Evolutionary conservation across 2,329 filamentous ascomycete genomes (phyloP), one percentile per base, ranked within the genome.

Genomic region (Penicillium hesseltinei): DNA sequence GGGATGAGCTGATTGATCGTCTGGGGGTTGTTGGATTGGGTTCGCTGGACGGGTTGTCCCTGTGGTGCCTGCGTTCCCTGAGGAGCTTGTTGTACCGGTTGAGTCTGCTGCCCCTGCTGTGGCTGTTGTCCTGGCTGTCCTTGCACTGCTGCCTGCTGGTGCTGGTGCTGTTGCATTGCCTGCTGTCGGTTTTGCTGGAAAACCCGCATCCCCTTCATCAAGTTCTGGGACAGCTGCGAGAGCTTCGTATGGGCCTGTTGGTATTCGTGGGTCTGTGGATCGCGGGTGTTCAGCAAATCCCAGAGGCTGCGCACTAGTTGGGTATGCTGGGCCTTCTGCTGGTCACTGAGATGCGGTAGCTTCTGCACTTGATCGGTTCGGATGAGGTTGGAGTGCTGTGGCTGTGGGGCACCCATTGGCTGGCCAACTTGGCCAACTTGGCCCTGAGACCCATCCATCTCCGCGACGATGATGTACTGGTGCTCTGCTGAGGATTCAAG

Each of bases 311-410:
- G 76, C 60, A 87, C 78, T 21, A 81, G 75, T 48, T 78, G 73
- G 56, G 80, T 81, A 66, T 85, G 84, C 62, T 82, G 79, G 44
- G 77, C 71, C 72, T 85, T 86, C 64, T 82, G 79, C 48, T 80
- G 73, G 9, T 83, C 80, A 59, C 73, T 80, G 31, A 87, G 74
- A 69, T 80, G 76, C 5, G 81, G 80, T 6, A 84, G 74, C 56
- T 77, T 77, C 59, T 79, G 77, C 51, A 84, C 81, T 59, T 83
- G 79, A 56, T 81, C 78, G 31, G 81, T 80, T 44, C 77, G 77
- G 62, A 84, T 82, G 48, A 81, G 67, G 53, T 77, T 75, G 6
- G 76, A 73, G 48, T 78, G 74, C 62, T 78, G 76, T 59, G 75
- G 74, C 60, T 73, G 72, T 9, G 66, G 64, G 15, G 70, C 67